Evolutionary conservation across 441 rosid species (phyloP), one percentile per base, ranked within the genome.

Genomic region (Populus trichocarpa): DNA sequence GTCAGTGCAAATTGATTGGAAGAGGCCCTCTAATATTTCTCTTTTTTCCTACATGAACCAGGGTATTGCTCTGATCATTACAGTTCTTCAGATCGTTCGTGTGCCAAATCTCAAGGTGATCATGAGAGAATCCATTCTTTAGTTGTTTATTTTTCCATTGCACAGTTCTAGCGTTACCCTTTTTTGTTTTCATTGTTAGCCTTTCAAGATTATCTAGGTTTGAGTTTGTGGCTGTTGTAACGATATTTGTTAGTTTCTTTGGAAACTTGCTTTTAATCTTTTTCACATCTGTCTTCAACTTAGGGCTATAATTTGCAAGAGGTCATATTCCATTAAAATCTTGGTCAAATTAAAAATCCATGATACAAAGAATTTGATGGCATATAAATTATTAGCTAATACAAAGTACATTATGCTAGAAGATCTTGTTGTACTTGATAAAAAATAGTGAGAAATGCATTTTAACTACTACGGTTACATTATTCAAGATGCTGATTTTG

Each of bases 71-170:
- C 86, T 96, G 82, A 96, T 94, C 79, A 88, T 94, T 84, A 93
- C 97, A 4, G 99, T 96, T 86, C 92, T 93, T 81, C 99, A 94
- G 85, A 94, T 96, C 75, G 98, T 94, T 81, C 94, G 83, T 33
- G 86, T 96, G 64, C 98, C 99, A 73, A 94, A 96, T 85, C 96
- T 96, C 78, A 94, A 96, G 98, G 99, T 96, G 87, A 82, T 70
- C 69, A 46, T 74, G 40, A 63, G 57, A 50, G 57, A 50, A 76
- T 65, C 71, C 36, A 64, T 67, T 72, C 38, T 53, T 0, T 22
- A 50, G 57, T 61, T 23, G 40, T 84, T 76, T 74, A 69, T 61
- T 64, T 81, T 72, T 23, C 35, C 32, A 1, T 32, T 70, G 53
- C 32, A 69, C 70, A 20, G 30, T 22, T 77, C 33, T 75, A 71